These are phyloP conservation scores for Aureobasidium leucospermi DNA, from an alignment of 2,329 filamentous ascomycete genomes.

Conservation along the genomic window DNA sequence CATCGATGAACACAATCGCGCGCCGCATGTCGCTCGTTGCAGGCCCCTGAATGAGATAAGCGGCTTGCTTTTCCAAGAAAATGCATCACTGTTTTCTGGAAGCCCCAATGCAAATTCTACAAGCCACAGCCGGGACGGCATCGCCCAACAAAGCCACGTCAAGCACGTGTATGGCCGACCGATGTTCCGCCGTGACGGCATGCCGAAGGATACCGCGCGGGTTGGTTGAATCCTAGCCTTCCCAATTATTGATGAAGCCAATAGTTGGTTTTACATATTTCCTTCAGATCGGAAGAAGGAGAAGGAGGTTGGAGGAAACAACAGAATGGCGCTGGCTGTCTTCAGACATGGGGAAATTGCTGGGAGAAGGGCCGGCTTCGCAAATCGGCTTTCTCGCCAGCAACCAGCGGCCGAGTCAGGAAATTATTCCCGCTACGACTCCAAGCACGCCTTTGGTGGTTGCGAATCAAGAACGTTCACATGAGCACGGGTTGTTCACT, in stretches of 20 bases:
- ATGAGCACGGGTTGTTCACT: background rate
- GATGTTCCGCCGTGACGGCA: background rate
- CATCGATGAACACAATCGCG: constrained; percentile 6
- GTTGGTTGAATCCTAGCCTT: background rate
- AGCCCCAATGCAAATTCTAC: constrained; percentile 1
- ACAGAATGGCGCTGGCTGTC: background rate
- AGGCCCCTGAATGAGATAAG: constrained; percentile 9
- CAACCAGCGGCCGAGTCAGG: background rate
- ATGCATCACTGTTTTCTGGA: background rate
- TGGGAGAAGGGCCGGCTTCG: background rate
- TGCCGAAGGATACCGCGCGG: background rate
- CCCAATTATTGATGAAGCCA: background rate
- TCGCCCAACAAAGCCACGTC: background rate
- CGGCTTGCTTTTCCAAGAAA: background rate
- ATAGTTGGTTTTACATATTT: background rate
- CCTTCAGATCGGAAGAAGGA: background rate
- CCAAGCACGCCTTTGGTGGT: background rate
- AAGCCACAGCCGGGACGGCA: background rate
- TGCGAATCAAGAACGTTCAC: background rate
- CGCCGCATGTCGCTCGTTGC: constrained; percentile 9
- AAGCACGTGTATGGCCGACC: background rate
- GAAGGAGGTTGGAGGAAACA: background rate
- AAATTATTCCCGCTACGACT: background rate
- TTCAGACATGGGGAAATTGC: background rate
- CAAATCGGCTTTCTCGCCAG: background rate